Evolutionary conservation across 2,329 filamentous ascomycete species (phyloP).

Genomic region (Chalaropsis thielavioides): DNA sequence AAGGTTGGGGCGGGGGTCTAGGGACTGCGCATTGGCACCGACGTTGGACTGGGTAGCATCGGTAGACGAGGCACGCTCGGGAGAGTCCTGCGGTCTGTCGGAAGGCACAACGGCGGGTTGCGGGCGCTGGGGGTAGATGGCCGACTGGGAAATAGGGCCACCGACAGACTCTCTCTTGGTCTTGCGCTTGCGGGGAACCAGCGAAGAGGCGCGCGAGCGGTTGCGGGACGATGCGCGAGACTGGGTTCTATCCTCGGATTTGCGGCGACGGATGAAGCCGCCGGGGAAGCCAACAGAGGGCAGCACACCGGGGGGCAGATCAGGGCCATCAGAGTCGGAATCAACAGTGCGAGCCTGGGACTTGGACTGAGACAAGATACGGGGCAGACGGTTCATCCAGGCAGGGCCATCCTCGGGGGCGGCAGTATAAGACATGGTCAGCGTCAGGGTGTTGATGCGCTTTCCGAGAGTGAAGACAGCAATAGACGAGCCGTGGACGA

Average conservation of each 20-base stretch:
- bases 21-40: not conserved
- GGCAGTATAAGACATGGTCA: slow-evolving; percentile 92
- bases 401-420: slow-evolving; percentile 75
- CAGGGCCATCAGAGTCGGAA: slow-evolving; percentile 48
- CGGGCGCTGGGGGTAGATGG: slow-evolving; percentile 53
- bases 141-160: slow-evolving; percentile 78
- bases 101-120: slow-evolving; percentile 1
- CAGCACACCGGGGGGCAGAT: slow-evolving; percentile 53
- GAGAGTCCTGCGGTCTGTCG: not conserved
- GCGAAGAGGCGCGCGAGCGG: slow-evolving; percentile 20
- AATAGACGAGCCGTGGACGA: slow-evolving; percentile 95
- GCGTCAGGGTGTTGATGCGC: slow-evolving; percentile 87
- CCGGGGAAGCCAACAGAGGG: slow-evolving; percentile 57
- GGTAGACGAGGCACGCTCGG: slow-evolving; percentile 7
- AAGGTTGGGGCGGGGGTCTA: not conserved
- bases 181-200: slow-evolving; percentile 46
- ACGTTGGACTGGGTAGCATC: slow-evolving; percentile 8
- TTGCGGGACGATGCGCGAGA: slow-evolving; percentile 15
- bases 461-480: slow-evolving; percentile 96
- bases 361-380: slow-evolving; percentile 51
- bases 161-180: slow-evolving; percentile 55
- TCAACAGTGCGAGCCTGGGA: slow-evolving; percentile 82
- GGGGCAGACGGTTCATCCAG: slow-evolving; percentile 88
- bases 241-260: slow-evolving; percentile 11
- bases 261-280: slow-evolving; percentile 60